phyloP scores from a whole-genome alignment of 2,329 filamentous ascomycete species.

The Stagonosporopsis cucurbitacearum region DNA sequence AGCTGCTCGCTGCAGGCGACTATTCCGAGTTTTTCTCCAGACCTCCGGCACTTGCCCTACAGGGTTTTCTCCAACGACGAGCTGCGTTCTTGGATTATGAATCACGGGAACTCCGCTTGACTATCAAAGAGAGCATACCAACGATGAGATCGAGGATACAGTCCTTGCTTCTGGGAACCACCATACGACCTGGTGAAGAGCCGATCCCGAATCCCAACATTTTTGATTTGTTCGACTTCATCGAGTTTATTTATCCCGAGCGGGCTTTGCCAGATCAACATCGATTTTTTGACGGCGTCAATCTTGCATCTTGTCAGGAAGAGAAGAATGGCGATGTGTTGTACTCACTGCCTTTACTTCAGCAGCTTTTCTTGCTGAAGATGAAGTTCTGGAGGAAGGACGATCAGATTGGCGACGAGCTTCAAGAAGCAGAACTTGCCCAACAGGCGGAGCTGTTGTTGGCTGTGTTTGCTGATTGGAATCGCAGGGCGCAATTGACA shows the following conservation, averaged over 20 bases:
- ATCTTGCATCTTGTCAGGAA: slow-evolving; percentile 68
- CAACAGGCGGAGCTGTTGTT: slow-evolving; percentile 64
- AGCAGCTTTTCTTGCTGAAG: slow-evolving; percentile 75
- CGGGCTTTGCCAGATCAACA: slow-evolving; percentile 60
- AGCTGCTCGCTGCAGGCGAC: slow-evolving; percentile 27
- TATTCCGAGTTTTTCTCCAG: slow-evolving; percentile 70
- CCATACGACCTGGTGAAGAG: slow-evolving; percentile 70
- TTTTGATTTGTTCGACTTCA: slow-evolving; percentile 93
- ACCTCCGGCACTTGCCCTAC: slow-evolving; percentile 71
- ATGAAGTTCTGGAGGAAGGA: slow-evolving; percentile 65
- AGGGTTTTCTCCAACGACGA: slow-evolving; percentile 79
- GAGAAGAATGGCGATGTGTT: slow-evolving; percentile 64
- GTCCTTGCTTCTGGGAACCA: slow-evolving; percentile 76
- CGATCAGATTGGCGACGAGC: slow-evolving; percentile 48
- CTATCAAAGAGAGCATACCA: slow-evolving; percentile 73
- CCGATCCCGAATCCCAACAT: slow-evolving; percentile 74
- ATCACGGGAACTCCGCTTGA: slow-evolving; percentile 80
- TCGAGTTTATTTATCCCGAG: slow-evolving; percentile 66
- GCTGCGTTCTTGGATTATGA: slow-evolving; percentile 84
- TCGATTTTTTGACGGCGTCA: slow-evolving; percentile 68
- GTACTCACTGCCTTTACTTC: slow-evolving; percentile 74
- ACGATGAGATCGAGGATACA: slow-evolving; percentile 55
- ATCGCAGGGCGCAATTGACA: slow-evolving; percentile 66
- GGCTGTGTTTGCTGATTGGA: slow-evolving; percentile 67
- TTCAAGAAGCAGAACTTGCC: slow-evolving; percentile 25